Evolutionary conservation across 2,329 filamentous ascomycete species (phyloP), one percentile per base, ranked within the genome.

Genomic region (Rutstroemia sydowiana): DNA sequence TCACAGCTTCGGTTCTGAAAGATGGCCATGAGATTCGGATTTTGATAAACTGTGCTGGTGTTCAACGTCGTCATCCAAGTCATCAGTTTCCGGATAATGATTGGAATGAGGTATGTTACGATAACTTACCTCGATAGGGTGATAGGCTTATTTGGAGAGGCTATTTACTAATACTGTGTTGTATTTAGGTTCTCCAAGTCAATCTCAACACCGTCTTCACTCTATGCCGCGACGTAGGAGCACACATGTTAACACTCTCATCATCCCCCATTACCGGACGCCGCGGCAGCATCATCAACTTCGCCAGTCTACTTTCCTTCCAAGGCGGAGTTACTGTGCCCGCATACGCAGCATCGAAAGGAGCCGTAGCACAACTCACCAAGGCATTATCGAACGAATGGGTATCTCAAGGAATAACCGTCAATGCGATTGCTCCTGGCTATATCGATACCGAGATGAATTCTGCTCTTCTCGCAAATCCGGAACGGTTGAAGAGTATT

Each of bases 391-490:
- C 84, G 43, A 95, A 95, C 66, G 88, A 95, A 71, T 95, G 90
- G 90, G 81, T 84, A 0, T 69, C 74, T n/a, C 78, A 82, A 63
- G 89, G 89, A 2, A 77, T 95, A 56, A 88, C 79, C 1, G 89
- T 95, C 37, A 95, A 95, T 68, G 88, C 86, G 7, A 88, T 95
- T 64, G 89, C 90, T 2, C 90, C 90, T 0, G 90, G 90, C 0
- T 95, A 95, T 69, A 88, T 95, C 61, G 87, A 80, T 45, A 95
- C 90, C n/a, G 90, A 95, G 55, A 95, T 95, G 91, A 96, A 95
- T 67, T 78, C 76, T 59, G 90, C 89, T 2, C 70, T 96, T 63
- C 79, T 95, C 40, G 78, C 83, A 46, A 83, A 95, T 68, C 69
- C 78, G 62, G 79, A 77, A 59, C 73, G 90, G 32, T 76, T 86